Percentiles rank a stretch among this genome's conserved stretches.
phyloP scores from a whole-genome alignment of 2,329 filamentous ascomycete genomes.

The Fusarium sp. region DNA sequence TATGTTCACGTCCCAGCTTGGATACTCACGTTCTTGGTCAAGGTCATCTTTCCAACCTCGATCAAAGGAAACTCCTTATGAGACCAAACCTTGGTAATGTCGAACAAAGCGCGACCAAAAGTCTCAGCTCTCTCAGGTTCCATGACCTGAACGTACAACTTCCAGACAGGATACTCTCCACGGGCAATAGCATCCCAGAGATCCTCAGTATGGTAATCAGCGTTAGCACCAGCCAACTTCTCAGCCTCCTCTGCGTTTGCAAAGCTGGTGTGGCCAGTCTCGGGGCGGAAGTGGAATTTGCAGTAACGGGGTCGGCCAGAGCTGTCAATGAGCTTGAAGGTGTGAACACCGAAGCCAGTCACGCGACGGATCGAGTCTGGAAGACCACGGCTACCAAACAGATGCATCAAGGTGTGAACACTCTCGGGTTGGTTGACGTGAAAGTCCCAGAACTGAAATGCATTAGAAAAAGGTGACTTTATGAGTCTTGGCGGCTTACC shows the following conservation, averaged over 20 bases:
- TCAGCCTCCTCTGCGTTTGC: background rate
- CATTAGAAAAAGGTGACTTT: background rate
- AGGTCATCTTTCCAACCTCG: conserved; percentile 60
- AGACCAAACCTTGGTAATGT: conserved; percentile 67
- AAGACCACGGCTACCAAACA: conserved; percentile 19
- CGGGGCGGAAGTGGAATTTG: conserved; percentile 29
- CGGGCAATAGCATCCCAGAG: conserved; percentile 55
- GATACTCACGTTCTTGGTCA: conserved; percentile 53
- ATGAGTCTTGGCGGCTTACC: background rate
- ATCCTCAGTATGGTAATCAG: conserved; percentile 31
- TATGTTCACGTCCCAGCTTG: accelerated
- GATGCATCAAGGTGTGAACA: conserved; percentile 24
- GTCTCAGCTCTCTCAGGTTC: conserved; percentile 60
- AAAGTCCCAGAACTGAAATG: conserved; percentile 24
- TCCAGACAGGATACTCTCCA: conserved; percentile 62
- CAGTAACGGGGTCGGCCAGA: conserved; percentile 11
- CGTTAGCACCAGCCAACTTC: conserved; percentile 15
- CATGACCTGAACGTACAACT: conserved; percentile 65
- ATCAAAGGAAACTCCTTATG: conserved; percentile 60
- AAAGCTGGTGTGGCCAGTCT: conserved; percentile 4
- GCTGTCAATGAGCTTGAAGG: conserved; percentile 14
- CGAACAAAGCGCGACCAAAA: conserved; percentile 63
- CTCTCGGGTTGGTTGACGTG: conserved; percentile 32
- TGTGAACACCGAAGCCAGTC: conserved; percentile 22
- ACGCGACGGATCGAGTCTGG: conserved; percentile 17